Evolutionary conservation across 2,329 filamentous ascomycete species (phyloP).

Genomic region (Dactylella cylindrospora): DNA sequence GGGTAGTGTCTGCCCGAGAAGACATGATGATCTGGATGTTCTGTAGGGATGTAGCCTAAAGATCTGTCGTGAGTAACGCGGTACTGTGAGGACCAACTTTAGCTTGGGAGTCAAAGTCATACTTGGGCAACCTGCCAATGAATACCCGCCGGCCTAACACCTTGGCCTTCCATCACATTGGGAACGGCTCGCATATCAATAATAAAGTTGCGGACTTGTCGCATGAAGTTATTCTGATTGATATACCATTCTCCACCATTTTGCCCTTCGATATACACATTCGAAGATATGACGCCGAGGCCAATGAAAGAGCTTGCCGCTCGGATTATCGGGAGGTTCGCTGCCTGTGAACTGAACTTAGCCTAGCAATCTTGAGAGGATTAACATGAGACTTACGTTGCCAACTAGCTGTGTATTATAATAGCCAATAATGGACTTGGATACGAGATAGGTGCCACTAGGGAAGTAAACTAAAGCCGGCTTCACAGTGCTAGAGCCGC

Average conservation of each 20-base stretch:
- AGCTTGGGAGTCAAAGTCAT: not conserved
- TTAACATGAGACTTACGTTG: slow-evolving; percentile 61
- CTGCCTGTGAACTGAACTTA: slow-evolving; percentile 1
- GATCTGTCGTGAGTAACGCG: slow-evolving; percentile 44
- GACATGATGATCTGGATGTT: slow-evolving; percentile 60
- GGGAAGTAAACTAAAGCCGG: slow-evolving; percentile 92
- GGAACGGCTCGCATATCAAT: slow-evolving; percentile 72
- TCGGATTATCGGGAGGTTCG: slow-evolving; percentile 65
- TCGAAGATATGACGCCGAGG: slow-evolving; percentile 84
- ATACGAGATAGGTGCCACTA: slow-evolving; percentile 79
- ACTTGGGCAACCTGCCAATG: slow-evolving; percentile 68
- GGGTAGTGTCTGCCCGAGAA: slow-evolving; percentile 48
- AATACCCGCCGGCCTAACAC: slow-evolving; percentile 54
- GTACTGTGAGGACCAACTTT: too few species aligned
- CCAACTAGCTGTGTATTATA: slow-evolving; percentile 95
- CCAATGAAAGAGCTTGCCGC: slow-evolving; percentile 71
- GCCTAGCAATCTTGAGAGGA: too few species aligned
- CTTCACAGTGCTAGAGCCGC: slow-evolving; percentile 78
- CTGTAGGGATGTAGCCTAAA: slow-evolving; percentile 62
- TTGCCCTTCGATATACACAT: slow-evolving; percentile 69
- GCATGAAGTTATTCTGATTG: slow-evolving; percentile 82
- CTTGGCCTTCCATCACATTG: slow-evolving; percentile 47
- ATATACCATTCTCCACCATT: slow-evolving; percentile 59
- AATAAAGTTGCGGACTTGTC: slow-evolving; percentile 77
- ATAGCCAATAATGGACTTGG: slow-evolving; percentile 74